Percentiles rank a stretch among this genome's conserved stretches.
Conservation (phyloP, 1,139 yeast species). For the Sugiyamaella grinbergsii region DNA sequence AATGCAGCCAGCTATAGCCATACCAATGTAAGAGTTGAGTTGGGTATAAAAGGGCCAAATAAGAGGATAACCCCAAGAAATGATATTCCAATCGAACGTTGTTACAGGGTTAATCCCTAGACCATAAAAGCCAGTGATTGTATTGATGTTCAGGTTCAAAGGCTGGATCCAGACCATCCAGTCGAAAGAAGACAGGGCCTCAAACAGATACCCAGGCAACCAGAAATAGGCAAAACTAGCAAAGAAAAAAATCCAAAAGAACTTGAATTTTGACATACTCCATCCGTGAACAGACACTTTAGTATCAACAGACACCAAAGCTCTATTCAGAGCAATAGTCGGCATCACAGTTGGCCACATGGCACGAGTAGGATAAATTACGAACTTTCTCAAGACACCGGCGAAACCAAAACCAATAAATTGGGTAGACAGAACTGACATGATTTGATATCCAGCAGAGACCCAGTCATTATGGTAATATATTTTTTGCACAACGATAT, state of each 20-base stretch:
- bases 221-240: conserved; percentile 55
- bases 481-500: conserved; percentile 50
- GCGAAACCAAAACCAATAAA: conserved; percentile 66
- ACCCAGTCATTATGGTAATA: conserved; percentile 51
- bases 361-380: conserved; percentile 57
- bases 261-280: conserved; percentile 50
- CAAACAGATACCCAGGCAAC: conserved; percentile 57
- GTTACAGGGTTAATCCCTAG: conserved; percentile 59
- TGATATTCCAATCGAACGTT: conserved; percentile 56
- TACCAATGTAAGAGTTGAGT: conserved; percentile 49
- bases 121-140: conserved; percentile 62
- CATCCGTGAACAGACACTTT: conserved; percentile 50
- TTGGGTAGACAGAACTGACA: conserved; percentile 56
- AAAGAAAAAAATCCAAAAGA: conserved; percentile 48
- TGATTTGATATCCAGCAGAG: conserved; percentile 53
- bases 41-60: conserved; percentile 52
- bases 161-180: conserved; percentile 70
- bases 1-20: conserved; percentile 46
- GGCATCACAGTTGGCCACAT: conserved; percentile 62
- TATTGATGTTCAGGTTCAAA: conserved; percentile 54
- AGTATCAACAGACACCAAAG: conserved; percentile 50
- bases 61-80: conserved; percentile 38
- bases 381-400: conserved; percentile 58
- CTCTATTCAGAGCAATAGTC: conserved; percentile 56
- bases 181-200: conserved; percentile 55